A percentile compares a stretch with the other conserved stretches of the same genome.
These are phyloP conservation scores for Exserohilum rostratum DNA, from an alignment of 2,329 filamentous ascomycete genomes.

Conservation along the genomic window DNA sequence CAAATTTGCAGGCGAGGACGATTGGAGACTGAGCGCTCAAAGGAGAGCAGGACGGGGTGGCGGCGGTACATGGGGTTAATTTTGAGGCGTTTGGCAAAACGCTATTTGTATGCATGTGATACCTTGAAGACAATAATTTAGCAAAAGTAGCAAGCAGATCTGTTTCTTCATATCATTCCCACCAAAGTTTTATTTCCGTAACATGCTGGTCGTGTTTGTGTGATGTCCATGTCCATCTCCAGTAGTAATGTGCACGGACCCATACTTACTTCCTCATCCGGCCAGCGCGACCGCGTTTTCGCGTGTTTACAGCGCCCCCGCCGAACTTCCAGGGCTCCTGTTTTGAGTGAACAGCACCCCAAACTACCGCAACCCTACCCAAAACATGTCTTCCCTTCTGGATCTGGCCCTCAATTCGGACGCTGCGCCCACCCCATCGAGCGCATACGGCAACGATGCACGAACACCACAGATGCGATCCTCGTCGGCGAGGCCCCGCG, in stretches of 20 bases:
- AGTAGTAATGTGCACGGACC: constrained; percentile 13
- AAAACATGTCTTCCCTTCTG: constrained; percentile 59
- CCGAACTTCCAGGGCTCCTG: constrained; percentile 8
- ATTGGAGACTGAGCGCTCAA: constrained; percentile 92
- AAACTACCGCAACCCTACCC: constrained; percentile 5
- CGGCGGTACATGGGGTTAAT: constrained; percentile 89
- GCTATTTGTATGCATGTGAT: constrained; percentile 2
- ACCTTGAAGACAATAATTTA: background rate
- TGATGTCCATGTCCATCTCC: background rate
- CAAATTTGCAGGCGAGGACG: constrained; percentile 88
- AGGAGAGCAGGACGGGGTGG: constrained; percentile 82
- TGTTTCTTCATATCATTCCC: too few relatives aligned
- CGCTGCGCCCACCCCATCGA: constrained; percentile 47
- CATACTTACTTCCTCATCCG: constrained; percentile 23
- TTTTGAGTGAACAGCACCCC: constrained; percentile 9
- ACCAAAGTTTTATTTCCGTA: background rate
- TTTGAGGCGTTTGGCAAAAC: background rate
- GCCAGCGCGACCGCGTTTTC: constrained; percentile 32
- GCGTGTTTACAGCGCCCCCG: constrained; percentile 28
- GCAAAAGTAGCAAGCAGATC: too few relatives aligned
- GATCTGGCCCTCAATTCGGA: constrained; percentile 59
- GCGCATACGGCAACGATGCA: constrained; percentile 44
- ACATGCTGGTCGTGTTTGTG: background rate
- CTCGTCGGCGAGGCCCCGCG: constrained; percentile 62
- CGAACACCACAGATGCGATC: constrained; percentile 50